Evolutionary conservation across 2,329 filamentous ascomycete genomes (phyloP).

Genomic region (Ilyonectria robusta): DNA sequence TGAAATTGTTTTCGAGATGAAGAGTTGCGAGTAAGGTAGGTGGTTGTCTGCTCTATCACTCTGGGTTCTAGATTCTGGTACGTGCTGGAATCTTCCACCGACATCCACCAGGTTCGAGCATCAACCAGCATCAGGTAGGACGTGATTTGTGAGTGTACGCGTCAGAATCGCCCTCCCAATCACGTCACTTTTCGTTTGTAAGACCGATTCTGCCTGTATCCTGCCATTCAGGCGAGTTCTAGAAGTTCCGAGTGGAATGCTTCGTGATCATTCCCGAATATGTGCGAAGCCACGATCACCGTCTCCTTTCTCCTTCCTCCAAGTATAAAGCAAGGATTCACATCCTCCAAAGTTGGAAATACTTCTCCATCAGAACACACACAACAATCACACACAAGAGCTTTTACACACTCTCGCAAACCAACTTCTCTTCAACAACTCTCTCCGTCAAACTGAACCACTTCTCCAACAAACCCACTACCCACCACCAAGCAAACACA

Average conservation of each 20-base stretch:
- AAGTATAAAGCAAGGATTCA: conserved; percentile 51
- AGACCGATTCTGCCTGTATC: conserved; percentile 25
- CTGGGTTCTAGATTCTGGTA: background rate
- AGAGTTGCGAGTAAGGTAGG: background rate
- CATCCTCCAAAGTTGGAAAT: conserved; percentile 28
- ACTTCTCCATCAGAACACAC: conserved; percentile 48
- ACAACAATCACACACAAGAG: conserved; percentile 41
- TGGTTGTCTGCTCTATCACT: background rate
- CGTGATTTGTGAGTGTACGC: conserved; percentile 34
- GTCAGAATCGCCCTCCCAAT: conserved; percentile 22
- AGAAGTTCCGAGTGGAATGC: conserved; percentile 39
- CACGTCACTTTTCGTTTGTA: conserved; percentile 28
- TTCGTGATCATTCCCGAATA: conserved; percentile 39
- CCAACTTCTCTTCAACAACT: conserved; percentile 43
- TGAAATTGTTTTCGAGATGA: background rate
- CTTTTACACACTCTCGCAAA: conserved; percentile 45
- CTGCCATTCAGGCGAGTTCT: conserved; percentile 40
- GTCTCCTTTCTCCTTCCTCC: conserved; percentile 22
- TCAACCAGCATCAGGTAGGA: conserved; percentile 28
- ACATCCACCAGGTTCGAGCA: conserved; percentile 38
- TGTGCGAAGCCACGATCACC: conserved; percentile 32
- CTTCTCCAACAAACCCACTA: conserved; percentile 39
- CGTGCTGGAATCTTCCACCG: conserved; percentile 36
- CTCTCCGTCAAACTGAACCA: conserved; percentile 46
- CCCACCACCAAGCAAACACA: conserved; percentile 52